Conservation (phyloP, 179 eudicot genomes). For the Patellifolia procumbens region DNA sequence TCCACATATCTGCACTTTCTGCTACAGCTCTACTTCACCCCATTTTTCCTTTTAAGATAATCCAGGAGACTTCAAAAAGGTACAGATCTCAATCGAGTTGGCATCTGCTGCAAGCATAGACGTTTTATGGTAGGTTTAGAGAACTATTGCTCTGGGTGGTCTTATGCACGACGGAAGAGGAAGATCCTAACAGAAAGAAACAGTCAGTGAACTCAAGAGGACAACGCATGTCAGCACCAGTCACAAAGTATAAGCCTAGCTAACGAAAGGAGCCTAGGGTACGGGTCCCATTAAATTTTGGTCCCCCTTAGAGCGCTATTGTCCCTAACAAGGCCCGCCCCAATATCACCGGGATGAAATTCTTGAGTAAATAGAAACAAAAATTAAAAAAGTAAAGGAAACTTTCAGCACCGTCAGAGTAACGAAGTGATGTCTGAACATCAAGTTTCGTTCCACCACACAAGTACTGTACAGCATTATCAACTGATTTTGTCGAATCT, state of each 20-base stretch:
- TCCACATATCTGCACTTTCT: constrained; percentile 74
- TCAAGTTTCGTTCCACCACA: constrained; percentile 27
- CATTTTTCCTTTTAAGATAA: constrained; percentile 51
- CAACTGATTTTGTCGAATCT: constrained; percentile 54
- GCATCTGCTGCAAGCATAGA: constrained; percentile 38
- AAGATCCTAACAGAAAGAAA: not conserved
- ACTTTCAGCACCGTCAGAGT: constrained; percentile 35
- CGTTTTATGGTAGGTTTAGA: not conserved
- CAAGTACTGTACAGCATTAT: constrained; percentile 36
- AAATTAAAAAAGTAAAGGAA: constrained; percentile 15
- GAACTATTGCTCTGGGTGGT: not conserved
- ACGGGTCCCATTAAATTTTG: not conserved
- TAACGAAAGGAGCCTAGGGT: too few species aligned
- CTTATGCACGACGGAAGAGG: not conserved
- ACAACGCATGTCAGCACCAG: not conserved
- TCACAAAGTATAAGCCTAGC: too few species aligned
- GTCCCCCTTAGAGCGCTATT: not conserved
- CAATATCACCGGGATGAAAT: not conserved
- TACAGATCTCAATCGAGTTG: constrained; percentile 31
- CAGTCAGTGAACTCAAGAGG: not conserved
- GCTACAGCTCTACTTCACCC: constrained; percentile 45
- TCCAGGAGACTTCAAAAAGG: constrained; percentile 37
- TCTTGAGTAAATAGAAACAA: too few species aligned
- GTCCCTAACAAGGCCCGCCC: not conserved
- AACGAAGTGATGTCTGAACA: constrained; percentile 20